Percentiles rank a stretch among this genome's conserved stretches.
Evolutionary conservation across 202 grass and related monocot species (phyloP).

Genomic region (Setaria italica): DNA sequence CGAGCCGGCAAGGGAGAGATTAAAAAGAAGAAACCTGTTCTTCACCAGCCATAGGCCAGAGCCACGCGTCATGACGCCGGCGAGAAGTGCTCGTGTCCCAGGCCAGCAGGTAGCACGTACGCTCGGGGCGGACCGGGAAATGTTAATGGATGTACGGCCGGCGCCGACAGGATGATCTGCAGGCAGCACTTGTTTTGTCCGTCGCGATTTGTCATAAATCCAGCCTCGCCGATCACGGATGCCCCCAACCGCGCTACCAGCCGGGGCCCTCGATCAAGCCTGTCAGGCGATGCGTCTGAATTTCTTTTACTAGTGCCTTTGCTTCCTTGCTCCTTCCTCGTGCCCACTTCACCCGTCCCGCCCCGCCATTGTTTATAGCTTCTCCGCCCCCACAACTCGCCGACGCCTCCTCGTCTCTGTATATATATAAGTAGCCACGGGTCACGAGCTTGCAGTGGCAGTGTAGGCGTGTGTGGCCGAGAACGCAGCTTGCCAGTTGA

Average conservation of each 20-base stretch:
- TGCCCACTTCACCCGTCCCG: slow-evolving; percentile 32
- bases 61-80: slow-evolving; percentile 27
- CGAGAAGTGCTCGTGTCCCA: slow-evolving; percentile 30
- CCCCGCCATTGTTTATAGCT: slow-evolving; percentile 50
- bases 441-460: slow-evolving; percentile 1
- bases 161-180: slow-evolving; percentile 51
- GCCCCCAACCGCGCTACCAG: slow-evolving; percentile 45
- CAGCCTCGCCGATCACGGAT: slow-evolving; percentile 51
- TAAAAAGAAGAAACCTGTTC: background rate
- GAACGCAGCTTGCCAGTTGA: slow-evolving; percentile 7
- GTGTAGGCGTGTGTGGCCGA: background rate
- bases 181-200: slow-evolving; percentile 8
- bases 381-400: slow-evolving; percentile 18
- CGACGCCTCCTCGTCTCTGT: background rate
- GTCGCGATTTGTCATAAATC: slow-evolving; percentile 45
- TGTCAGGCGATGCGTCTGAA: slow-evolving; percentile 18
- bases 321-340: slow-evolving; percentile 50
- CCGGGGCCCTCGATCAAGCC: slow-evolving; percentile 3
- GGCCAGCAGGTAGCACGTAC: slow-evolving; percentile 52
- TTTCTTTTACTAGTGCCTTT: slow-evolving; percentile 31
- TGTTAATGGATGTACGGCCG: slow-evolving; percentile 29
- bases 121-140: background rate
- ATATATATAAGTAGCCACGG: slow-evolving; percentile 30
- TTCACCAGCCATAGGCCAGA: background rate
- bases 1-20: background rate